A percentile compares a stretch with the other conserved stretches of the same genome.
These are phyloP conservation scores for Pseudopediastrum boryanum DNA, from an alignment of 139 green algal species.

Conservation along the genomic window DNA sequence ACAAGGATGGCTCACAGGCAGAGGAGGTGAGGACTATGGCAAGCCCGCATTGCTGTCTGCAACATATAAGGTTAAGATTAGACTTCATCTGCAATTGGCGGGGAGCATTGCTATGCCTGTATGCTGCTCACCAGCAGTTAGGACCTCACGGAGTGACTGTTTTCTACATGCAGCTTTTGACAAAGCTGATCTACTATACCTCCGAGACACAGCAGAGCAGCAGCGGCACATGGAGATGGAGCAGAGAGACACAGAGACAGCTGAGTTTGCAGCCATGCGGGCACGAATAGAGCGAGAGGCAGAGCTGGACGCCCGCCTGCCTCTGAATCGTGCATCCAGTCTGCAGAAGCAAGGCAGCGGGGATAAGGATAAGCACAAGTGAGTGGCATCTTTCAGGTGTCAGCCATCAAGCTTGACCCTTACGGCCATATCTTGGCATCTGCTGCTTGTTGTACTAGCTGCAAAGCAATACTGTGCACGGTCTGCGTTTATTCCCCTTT, in stretches of 20 bases:
- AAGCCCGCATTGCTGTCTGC: background rate
- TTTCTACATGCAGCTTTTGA: conserved; percentile 34
- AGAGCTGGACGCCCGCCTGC: too few relatives aligned
- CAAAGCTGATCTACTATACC: conserved; percentile 25
- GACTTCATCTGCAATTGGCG: background rate
- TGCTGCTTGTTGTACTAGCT: too few relatives aligned
- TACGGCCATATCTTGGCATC: too few relatives aligned
- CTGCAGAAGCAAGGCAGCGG: conserved; percentile 15
- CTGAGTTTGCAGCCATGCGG: conserved; percentile 19
- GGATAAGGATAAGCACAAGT: background rate
- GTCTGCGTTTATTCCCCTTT: too few relatives aligned
- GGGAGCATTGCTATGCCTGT: background rate
- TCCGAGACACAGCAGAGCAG: conserved; percentile 11
- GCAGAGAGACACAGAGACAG: conserved; percentile 12
- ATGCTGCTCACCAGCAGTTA: background rate
- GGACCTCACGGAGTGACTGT: background rate
- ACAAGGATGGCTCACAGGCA: conserved; percentile 13
- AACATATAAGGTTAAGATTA: too few relatives aligned
- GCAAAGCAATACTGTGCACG: background rate
- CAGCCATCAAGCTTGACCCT: conserved; percentile 3
- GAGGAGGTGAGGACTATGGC: conserved; percentile 10
- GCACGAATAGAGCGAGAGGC: background rate
- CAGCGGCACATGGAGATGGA: conserved; percentile 12
- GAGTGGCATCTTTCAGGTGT: background rate
- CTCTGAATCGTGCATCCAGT: background rate